Evolutionary conservation across 139 green algal species (phyloP), one percentile per base, ranked within the genome.

Genomic region (Asterochloris erici): DNA sequence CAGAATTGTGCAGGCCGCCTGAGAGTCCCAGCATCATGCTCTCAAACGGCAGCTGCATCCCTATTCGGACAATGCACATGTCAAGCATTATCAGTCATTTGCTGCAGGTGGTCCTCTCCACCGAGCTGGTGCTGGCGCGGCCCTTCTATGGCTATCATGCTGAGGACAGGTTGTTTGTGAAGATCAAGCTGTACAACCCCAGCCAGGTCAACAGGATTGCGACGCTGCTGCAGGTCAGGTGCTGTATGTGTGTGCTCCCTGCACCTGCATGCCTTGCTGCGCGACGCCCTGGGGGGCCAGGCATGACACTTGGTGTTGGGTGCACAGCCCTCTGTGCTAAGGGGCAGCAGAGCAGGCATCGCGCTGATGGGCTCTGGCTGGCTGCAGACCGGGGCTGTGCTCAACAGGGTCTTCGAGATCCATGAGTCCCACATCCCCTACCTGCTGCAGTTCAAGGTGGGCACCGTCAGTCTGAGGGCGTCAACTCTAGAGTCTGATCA

Each of bases 401-500:
- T 98, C 78, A 90, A 90, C 0, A 81, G 91, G 1, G 73, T 68
- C 11, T 96, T 97, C 70, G 93, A 98, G 88, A 92, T 95, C 0
- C 93, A 97, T 83, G 96, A 99, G 84, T 86, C 92, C 1, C 96
- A 99, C 88, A 84, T 99, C 17, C 96, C 96, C 28, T 99, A 93
- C 86, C 84, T 98, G 77, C 91, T 99, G 79, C 96, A 99, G 84
- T 82, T 99, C 81, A 98, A 98, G 91, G 92, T 94, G 63, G 13
- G 79, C 28, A 63, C 12, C 9, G 79, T 29, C 16, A n/a, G 11
- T 79, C 38, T 47, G 9, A 24, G n/a, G 38, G 38, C 6, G 4
- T 54, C 38, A 54, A 54, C 4, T 6, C 2, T 10, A 54, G 6
- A 54, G 6, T 10, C 6, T 23, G 66, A 9, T 71, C 6, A 4